Evolutionary conservation across 495 filamentous ascomycete species (phyloP).

Genomic region (Penicillium lividum): DNA sequence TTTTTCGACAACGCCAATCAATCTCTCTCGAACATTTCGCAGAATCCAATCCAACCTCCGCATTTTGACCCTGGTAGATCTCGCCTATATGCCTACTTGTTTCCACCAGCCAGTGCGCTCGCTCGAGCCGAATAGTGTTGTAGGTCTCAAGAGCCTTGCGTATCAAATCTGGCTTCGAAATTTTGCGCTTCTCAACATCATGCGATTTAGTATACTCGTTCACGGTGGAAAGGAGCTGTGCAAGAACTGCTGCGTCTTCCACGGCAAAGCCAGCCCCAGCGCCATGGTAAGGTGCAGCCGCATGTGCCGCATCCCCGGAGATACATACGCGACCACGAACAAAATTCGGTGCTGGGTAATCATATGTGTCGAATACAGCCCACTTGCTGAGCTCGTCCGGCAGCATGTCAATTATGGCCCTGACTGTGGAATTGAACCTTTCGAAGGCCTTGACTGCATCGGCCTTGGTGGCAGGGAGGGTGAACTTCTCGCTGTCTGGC

Average conservation of each 20-base stretch:
- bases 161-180: not conserved
- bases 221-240: constrained; percentile 33
- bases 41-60: constrained; percentile 18
- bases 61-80: constrained; percentile 28
- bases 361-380: constrained; percentile 58
- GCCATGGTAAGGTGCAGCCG: constrained; percentile 50
- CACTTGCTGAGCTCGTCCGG: constrained; percentile 25
- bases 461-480: too few species aligned
- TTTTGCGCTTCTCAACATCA: not conserved
- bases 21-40: constrained; percentile 27
- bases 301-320: constrained; percentile 54
- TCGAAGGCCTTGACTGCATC: too few species aligned
- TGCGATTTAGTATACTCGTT: not conserved
- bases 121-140: constrained; percentile 23
- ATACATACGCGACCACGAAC: constrained; percentile 39
- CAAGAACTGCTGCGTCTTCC: constrained; percentile 54
- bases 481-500: constrained; percentile 8
- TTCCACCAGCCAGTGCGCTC: constrained; percentile 36
- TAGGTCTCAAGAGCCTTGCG: constrained; percentile 21
- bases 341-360: constrained; percentile 45
- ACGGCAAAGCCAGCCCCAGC: constrained; percentile 58
- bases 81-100: constrained; percentile 36
- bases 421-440: too few species aligned
- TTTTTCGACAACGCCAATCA: constrained; percentile 26
- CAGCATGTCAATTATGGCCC: too few species aligned